Evolutionary conservation across 2,329 filamentous ascomycete species (phyloP).

Genomic region (Teratosphaeria viscida): DNA sequence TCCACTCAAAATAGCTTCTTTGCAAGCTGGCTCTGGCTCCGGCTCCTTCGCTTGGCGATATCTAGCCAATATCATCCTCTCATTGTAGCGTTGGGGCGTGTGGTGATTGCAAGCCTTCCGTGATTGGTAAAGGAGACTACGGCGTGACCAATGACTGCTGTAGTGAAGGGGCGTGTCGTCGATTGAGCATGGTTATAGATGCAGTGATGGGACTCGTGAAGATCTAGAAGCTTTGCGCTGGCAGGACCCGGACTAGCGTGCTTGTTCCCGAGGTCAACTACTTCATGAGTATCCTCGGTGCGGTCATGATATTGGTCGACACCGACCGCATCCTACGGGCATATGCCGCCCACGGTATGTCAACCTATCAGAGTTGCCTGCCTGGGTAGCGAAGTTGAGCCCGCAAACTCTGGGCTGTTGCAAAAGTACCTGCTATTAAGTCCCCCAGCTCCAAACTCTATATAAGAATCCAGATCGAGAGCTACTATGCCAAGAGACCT

Average conservation of each 20-base stretch:
- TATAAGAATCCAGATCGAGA: not conserved
- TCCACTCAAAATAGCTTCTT: too few relatives aligned
- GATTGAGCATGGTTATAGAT: not conserved
- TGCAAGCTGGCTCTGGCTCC: too few relatives aligned
- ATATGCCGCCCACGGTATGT: not conserved
- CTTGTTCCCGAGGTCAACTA: not conserved
- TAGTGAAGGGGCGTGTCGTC: too few relatives aligned
- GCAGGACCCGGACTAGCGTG: not conserved
- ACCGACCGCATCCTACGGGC: not conserved
- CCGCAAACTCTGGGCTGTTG: not conserved
- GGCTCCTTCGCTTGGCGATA: too few relatives aligned
- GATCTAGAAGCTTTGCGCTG: not conserved
- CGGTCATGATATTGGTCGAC: not conserved
- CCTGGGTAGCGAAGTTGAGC: not conserved
- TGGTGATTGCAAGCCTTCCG: too few relatives aligned
- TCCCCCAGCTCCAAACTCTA: not conserved
- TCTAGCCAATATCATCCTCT: too few relatives aligned
- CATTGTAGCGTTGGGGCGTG: too few relatives aligned
- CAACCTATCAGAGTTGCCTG: not conserved
- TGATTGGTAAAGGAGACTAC: too few relatives aligned
- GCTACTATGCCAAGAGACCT: not conserved
- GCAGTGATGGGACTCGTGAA: not conserved
- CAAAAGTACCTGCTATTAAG: not conserved
- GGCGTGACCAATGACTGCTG: too few relatives aligned
- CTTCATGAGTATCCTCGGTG: not conserved